These are phyloP conservation scores for Fusarium stilboides DNA, from an alignment of 2,329 filamentous ascomycete species.

Conservation along the genomic window DNA sequence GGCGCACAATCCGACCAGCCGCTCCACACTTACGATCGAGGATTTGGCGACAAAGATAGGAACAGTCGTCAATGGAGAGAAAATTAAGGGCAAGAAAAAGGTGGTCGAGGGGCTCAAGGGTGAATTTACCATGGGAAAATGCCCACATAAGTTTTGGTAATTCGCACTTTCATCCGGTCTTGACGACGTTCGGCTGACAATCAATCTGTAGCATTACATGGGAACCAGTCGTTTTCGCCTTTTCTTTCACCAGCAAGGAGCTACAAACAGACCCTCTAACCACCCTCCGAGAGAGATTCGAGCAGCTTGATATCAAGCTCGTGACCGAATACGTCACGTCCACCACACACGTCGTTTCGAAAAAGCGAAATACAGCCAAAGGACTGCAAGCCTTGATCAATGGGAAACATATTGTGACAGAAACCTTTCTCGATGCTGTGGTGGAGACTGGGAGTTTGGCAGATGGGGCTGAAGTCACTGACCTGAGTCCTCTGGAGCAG, in stretches of 20 bases:
- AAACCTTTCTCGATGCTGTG: slow-evolving; percentile 81
- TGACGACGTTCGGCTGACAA: slow-evolving; percentile 23
- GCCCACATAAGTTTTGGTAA: slow-evolving; percentile 74
- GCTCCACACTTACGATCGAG: slow-evolving; percentile 80
- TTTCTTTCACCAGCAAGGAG: slow-evolving; percentile 81
- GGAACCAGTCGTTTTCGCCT: slow-evolving; percentile 85
- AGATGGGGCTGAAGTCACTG: slow-evolving; percentile 63
- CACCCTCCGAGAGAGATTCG: slow-evolving; percentile 75
- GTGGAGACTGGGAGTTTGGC: slow-evolving; percentile 69
- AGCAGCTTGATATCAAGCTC: slow-evolving; percentile 91
- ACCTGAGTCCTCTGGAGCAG: slow-evolving; percentile 74
- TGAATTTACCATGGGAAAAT: slow-evolving; percentile 80
- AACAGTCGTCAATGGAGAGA: slow-evolving; percentile 81
- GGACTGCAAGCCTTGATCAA: slow-evolving; percentile 90
- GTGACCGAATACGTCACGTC: slow-evolving; percentile 77
- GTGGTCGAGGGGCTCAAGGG: slow-evolving; percentile 68
- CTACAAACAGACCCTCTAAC: slow-evolving; percentile 76
- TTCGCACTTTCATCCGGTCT: slow-evolving; percentile 12
- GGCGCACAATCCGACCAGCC: slow-evolving; percentile 74
- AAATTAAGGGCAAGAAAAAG: slow-evolving; percentile 74
- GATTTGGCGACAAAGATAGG: slow-evolving; percentile 90
- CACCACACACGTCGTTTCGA: slow-evolving; percentile 91
- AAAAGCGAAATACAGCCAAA: slow-evolving; percentile 90
- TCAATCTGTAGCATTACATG: slow-evolving; percentile 76
- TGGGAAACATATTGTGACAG: slow-evolving; percentile 81